Evolutionary conservation across 768 basidiomycete species (phyloP).

Genomic region (Crepidotus variabilis): DNA sequence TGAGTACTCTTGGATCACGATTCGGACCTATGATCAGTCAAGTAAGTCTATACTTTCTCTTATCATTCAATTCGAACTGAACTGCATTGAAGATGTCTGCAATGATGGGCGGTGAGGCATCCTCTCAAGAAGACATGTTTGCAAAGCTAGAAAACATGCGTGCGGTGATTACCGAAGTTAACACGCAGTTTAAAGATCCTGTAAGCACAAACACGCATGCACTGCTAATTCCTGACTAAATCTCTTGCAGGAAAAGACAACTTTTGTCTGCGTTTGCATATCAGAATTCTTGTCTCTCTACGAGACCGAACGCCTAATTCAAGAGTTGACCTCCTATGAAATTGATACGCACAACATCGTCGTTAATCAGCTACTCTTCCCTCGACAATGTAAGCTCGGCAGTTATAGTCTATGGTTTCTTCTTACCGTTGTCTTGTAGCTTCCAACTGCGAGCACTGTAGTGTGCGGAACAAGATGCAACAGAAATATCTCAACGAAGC

Average conservation of each 20-base stretch:
- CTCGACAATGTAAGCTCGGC: slow-evolving; percentile 68
- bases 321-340: slow-evolving; percentile 90
- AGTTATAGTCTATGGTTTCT: background rate
- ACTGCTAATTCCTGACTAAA: background rate
- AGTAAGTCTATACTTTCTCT: slow-evolving; percentile 24
- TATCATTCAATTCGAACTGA: background rate
- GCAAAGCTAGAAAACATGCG: slow-evolving; percentile 97
- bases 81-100: slow-evolving; percentile 67
- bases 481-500: slow-evolving; percentile 97
- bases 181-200: slow-evolving; percentile 98
- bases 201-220: slow-evolving; percentile 40
- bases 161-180: slow-evolving; percentile 95
- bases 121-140: slow-evolving; percentile 97
- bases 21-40: slow-evolving; percentile 98
- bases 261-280: slow-evolving; percentile 98
- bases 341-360: slow-evolving; percentile 99
- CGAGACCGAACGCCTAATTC: slow-evolving; percentile 97
- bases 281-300: slow-evolving; percentile 98
- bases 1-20: slow-evolving; percentile 88
- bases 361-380: slow-evolving; percentile 95
- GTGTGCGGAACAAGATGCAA: slow-evolving; percentile 94
- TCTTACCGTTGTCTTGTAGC: slow-evolving; percentile 35
- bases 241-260: slow-evolving; percentile 82
- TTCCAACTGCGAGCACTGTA: slow-evolving; percentile 94
- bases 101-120: slow-evolving; percentile 92